phyloP scores from a whole-genome alignment of 2,329 filamentous ascomycete genomes.

The Ophiostoma tasmaniense region DNA sequence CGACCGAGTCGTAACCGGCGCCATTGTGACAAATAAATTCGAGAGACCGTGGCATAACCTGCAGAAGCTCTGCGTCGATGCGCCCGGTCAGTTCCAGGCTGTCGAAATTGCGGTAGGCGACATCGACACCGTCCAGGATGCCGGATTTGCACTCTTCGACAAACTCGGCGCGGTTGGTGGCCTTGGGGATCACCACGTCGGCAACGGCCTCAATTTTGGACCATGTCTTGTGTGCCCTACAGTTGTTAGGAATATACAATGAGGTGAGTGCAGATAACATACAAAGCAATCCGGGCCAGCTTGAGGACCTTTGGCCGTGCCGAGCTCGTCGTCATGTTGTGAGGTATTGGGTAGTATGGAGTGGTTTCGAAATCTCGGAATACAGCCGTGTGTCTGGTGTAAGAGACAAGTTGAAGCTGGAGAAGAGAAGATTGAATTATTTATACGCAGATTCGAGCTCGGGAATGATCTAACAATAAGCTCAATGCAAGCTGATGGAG shows the following conservation, averaged over 20 bases:
- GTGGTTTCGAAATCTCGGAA: background rate
- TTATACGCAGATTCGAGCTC: background rate
- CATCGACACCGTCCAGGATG: constrained; percentile 17
- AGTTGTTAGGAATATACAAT: background rate
- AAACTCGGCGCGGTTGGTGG: constrained; percentile 17
- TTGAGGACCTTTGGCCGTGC: constrained; percentile 1
- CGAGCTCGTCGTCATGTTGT: background rate
- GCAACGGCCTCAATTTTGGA: constrained; percentile 51
- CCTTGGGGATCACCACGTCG: constrained; percentile 45
- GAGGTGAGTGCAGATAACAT: constrained; percentile 18
- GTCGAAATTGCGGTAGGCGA: constrained; percentile 53
- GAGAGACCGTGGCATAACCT: constrained; percentile 44
- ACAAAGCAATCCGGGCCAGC: background rate
- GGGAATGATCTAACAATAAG: background rate
- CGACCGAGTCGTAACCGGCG: constrained; percentile 79
- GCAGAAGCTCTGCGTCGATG: constrained; percentile 62
- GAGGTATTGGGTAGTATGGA: background rate
- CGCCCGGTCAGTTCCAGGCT: constrained; percentile 57
- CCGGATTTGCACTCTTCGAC: constrained; percentile 19
- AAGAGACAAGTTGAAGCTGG: background rate
- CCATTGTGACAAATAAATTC: constrained; percentile 56
- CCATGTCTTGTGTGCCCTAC: constrained; percentile 59
- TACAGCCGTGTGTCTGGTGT: too few species aligned
- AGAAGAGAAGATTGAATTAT: background rate
- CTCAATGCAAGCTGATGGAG: background rate